Evolutionary conservation across 1,284 basidiomycete genomes (phyloP), one percentile per base, ranked within the genome.

Genomic region (Entoloma clypeatum): DNA sequence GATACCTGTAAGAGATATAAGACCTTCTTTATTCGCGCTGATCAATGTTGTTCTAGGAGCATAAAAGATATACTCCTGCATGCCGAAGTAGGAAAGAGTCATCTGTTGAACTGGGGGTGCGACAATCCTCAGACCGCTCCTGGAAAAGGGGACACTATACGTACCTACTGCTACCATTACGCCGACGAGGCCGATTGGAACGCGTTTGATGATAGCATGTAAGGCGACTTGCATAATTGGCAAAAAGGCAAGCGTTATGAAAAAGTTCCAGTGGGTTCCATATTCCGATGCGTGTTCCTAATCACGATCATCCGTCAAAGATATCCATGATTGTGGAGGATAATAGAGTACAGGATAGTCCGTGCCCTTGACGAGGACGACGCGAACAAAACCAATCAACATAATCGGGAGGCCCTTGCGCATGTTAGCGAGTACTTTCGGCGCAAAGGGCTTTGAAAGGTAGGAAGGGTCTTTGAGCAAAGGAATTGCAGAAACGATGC

Each of bases 261-360:
- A 99, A 64, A 99, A 99, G 62, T 99, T 99, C 96, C 96, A 99
- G 58, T 98, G 94, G 0, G 83, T 81, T 1, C 96, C 96, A 52
- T 99, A 99, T 66, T 99, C 95, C 0, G 92, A 85, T 30, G 89
- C 81, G 52, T 99, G 96, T 70, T 99, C 95, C 92, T 94, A 50
- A 3, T 43, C 3, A n/a, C 16, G 22, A 38, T 23, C 11, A 37
- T 47, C 6, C 41, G 49, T 21, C 17, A 10, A 26, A 18, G 5
- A 30, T 24, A 28, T 14, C 31, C 26, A 27, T 35, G 5, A 31
- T 3, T n/a, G 18, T n/a, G 31, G 39, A 27, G 16, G 17, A 47
- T 17, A 9, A 19, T 13, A 22, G n/a, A 36, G 34, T 62, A 93
- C 92, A 3, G 93, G 95, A 61, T 99, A 99, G 45, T 94, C 91